Evolutionary conservation across 345 rosid species (phyloP).

Genomic region (Camelina neglecta): DNA sequence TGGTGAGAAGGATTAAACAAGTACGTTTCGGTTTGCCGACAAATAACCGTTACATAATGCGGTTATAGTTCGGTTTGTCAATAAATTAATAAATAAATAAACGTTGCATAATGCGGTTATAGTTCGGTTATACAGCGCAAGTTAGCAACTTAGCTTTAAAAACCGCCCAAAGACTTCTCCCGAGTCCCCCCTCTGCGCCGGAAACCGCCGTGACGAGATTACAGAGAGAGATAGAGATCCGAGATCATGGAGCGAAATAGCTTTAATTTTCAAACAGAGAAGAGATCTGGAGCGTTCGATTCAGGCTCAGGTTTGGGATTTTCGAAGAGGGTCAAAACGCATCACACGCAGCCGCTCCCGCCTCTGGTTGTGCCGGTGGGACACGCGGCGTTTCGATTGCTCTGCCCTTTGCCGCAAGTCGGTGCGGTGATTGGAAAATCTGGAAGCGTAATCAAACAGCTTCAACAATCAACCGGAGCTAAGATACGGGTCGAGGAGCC

Average conservation of each 20-base stretch:
- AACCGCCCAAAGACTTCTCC: conserved; percentile 18
- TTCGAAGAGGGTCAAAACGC: conserved; percentile 63
- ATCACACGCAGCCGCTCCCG: conserved; percentile 40
- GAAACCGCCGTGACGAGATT: conserved; percentile 30
- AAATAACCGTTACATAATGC: not conserved
- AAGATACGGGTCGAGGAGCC: conserved; percentile 87
- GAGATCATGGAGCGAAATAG: conserved; percentile 37
- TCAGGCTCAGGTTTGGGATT: conserved; percentile 47
- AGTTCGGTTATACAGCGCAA: conserved; percentile 13
- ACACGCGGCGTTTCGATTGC: conserved; percentile 71
- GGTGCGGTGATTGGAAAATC: conserved; percentile 92
- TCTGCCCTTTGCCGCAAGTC: conserved; percentile 69
- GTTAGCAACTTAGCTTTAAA: conserved; percentile 27
- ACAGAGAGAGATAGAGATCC: conserved; percentile 13
- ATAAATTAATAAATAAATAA: not conserved
- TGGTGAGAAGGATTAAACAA: no score
- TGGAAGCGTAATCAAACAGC: conserved; percentile 77
- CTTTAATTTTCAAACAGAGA: conserved; percentile 21
- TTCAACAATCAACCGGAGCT: conserved; percentile 72
- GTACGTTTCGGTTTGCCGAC: not conserved
- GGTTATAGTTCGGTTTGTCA: not conserved
- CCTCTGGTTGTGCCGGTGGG: conserved; percentile 57
- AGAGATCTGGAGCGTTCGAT: conserved; percentile 46
- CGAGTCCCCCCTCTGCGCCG: conserved; percentile 5
- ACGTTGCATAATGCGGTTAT: not conserved